phyloP scores from a whole-genome alignment of 75 land plant genomes.

The Larix kaempferi region DNA sequence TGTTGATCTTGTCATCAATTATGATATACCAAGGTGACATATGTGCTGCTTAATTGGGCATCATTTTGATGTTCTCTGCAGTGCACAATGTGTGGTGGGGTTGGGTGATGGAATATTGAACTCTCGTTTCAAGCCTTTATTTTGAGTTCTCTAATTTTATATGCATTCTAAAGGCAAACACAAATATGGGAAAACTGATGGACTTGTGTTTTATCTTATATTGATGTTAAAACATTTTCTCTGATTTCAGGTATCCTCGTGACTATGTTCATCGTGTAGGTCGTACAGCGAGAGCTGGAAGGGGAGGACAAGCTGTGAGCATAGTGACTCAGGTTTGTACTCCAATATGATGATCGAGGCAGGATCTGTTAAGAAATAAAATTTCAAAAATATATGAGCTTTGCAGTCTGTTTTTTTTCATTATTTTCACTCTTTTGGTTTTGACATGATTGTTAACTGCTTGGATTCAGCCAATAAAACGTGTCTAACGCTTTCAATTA shows the following conservation, averaged over 20 bases:
- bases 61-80: not conserved
- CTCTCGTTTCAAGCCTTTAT: not conserved
- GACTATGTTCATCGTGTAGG: slow-evolving; percentile 99
- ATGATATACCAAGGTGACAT: slow-evolving; percentile 94
- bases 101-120: not conserved
- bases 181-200: too few species aligned
- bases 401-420: too few species aligned
- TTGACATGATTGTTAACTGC: too few species aligned
- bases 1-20: slow-evolving; percentile 94
- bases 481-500: too few species aligned
- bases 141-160: not conserved
- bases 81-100: too few species aligned
- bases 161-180: not conserved
- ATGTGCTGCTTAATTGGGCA: not conserved
- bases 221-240: not conserved
- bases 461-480: too few species aligned
- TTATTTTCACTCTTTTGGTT: too few species aligned
- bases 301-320: slow-evolving; percentile 83
- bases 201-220: not conserved
- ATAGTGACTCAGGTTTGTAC: slow-evolving; percentile 76
- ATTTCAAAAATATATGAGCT: too few species aligned
- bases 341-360: not conserved
- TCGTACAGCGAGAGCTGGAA: slow-evolving; percentile 96
- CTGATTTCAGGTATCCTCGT: slow-evolving; percentile 51
- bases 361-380: not conserved